Base-by-base conservation (phyloP, 164 flowering plant species). In the Sedum album region DNA sequence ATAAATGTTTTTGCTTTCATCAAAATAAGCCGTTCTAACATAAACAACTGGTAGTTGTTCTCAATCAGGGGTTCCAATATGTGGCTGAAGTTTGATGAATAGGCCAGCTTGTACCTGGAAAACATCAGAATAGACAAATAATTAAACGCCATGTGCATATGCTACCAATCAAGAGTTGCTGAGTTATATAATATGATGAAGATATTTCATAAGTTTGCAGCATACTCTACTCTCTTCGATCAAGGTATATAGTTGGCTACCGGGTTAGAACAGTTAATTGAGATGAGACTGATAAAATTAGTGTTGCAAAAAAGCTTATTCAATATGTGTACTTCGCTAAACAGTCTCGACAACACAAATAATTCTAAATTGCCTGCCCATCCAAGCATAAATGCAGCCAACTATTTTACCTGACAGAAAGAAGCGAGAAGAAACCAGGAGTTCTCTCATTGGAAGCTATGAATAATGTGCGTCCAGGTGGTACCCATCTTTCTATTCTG, bases 381-480 rank as follows among this genome's bases (percentile, higher is more conserved):
- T 25, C 60, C 30, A 53, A 11, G 14, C 9, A 3, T 53, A 53
- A 2, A 21, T 6, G 0, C 60, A n/a, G 26, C 30, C 9, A 25
- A n/a, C 2, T n/a, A 49, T 2, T n/a, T 31, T 82, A 94, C 98
- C 97, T 88, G 72, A 70, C 71, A 72, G 94, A 76, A 26, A 94
- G 90, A 49, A 96, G 96, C 0, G 96, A 88, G 73, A 94, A 94
- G 73, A 88, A 94, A 21, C 90, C 92, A 0, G 87, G 92, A 20
- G 79, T 82, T 73, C 92, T 85, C 83, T 94, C 99, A 82, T 94
- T 94, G 41, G 99, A 94, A 70, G 96, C 99, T 74, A 94, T 90
- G 76, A 84, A 94, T 66, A 94, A 82, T 9, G 91, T 91, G 69
- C 91, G 77, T 30, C 99, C 97, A 36, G 82, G 79, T 6, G 96